A percentile compares a stretch with the other conserved stretches of the same genome.
These are phyloP conservation scores for Microdochium bolleyi DNA, from an alignment of 2,329 filamentous ascomycete species.

Conservation along the genomic window DNA sequence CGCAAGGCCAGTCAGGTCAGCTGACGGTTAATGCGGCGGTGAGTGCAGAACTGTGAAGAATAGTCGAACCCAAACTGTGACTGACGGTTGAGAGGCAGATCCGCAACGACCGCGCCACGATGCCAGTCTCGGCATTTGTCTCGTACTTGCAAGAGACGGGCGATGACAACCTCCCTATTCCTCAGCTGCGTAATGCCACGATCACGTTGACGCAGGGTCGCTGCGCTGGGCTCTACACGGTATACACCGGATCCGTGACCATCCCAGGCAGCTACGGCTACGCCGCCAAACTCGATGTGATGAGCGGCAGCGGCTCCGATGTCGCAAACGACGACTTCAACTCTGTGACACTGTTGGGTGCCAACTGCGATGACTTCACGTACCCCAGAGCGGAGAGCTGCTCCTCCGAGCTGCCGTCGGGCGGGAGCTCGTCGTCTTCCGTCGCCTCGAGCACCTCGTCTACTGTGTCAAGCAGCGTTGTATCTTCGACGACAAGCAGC, in stretches of 20 bases:
- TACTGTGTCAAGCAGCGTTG: constrained; percentile 4
- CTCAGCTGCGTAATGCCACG: constrained; percentile 26
- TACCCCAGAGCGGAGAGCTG: constrained; percentile 17
- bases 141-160: constrained; percentile 31
- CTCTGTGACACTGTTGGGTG: constrained; percentile 32
- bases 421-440: neutral
- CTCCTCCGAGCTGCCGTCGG: neutral
- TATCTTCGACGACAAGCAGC: constrained; percentile 3
- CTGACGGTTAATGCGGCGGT: constrained; percentile 36
- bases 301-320: constrained; percentile 25
- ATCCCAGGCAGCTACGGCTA: constrained; percentile 34
- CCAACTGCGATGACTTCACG: constrained; percentile 32
- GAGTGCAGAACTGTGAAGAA: constrained; percentile 2
- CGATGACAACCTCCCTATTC: constrained; percentile 31
- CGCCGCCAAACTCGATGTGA: constrained; percentile 36
- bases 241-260: constrained; percentile 34
- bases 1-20: constrained; percentile 20
- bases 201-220: constrained; percentile 31
- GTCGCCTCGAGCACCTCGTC: neutral
- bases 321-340: constrained; percentile 39
- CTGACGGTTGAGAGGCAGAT: constrained; percentile 18
- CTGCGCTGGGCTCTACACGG: constrained; percentile 39
- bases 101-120: constrained; percentile 35
- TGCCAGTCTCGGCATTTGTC: constrained; percentile 31
- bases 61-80: neutral